Evolutionary conservation across 148 eudicot genomes (phyloP), one percentile per base, ranked within the genome.

Genomic region (Nepenthes mirabilis): DNA sequence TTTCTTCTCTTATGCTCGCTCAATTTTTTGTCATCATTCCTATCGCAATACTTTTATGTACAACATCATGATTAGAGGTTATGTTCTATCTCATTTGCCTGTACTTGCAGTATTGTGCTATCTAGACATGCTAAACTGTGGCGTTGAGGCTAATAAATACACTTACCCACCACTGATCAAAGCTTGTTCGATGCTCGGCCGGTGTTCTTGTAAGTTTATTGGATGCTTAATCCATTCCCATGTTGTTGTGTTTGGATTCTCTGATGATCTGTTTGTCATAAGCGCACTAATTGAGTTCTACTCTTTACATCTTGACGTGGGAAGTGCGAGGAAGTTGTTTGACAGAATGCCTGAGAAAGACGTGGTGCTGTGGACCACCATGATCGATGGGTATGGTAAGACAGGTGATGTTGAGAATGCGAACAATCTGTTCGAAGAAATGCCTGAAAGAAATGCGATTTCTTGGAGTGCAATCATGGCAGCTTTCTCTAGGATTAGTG

Each of bases 381-480:
- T 77, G 74, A 70, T 77, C 33, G 77, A 77, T 63, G 77, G 74
- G 66, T 72, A 77, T 32, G 77, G 80, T 23, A 72, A 72, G 59
- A 55, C 35, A 49, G 80, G 74, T 36, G 69, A 72, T 36, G 60
- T 72, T 52, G 72, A 59, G 59, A 66, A 58, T 45, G 80, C 80
- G 1, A 62, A 63, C 52, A 52, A 7, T 1, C 36, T 76, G 59
- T 69, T 77, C 34, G 80, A 77, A 11, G 74, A 55, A 59, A 77
- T 77, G 80, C 77, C 77, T 1, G 74, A 66, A 59, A 77, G 72
- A 60, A 77, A 73, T 52, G 72, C 60, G 47, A 64, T 73, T 5
- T 66, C 81, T 43, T 77, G 81, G 81, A 77, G 81, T 40, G 68
- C 77, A 2, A 73, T 73, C 37, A 77, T 77, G 74, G 74, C 77